Evolutionary conservation across 164 flowering plant species (phyloP), one percentile per base, ranked within the genome.

Genomic region (Umbilicus rupestris): DNA sequence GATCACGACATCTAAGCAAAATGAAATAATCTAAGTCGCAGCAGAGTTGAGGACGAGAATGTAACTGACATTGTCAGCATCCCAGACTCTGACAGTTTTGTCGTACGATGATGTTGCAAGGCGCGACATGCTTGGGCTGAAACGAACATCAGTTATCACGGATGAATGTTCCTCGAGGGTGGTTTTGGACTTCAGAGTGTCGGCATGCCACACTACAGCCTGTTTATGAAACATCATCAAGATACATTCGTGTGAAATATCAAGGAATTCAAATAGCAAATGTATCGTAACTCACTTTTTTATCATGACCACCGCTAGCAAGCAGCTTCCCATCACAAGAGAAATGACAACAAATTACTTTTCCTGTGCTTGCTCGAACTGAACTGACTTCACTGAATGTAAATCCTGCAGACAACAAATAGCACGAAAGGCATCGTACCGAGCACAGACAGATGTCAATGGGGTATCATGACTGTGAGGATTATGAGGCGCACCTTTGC

Each of bases 241-340:
- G 37, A 35, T 50, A n/a, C 20, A 50, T 24, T 50, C 57, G 19
- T 50, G 16, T 50, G n/a, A 50, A 19, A 7, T 17, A 10, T 41
- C 22, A 5, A 31, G 29, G 31, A 31, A 57, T 3, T 44, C n/a
- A 39, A 69, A 17, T 39, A 26, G n/a, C 37, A 35, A 35, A 15
- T 9, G 19, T 50, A 64, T 69, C 17, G 17, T 9, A 14, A 60
- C 66, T 67, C 47, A 83, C 96, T 86, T 88, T 88, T 63, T 87
- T 94, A 75, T 94, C 94, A 78, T 94, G 96, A 69, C 99, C 96
- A 66, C 93, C 99, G 79, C 79, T 89, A 29, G 94, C 99, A 77
- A 94, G 90, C 66, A 94, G 74, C 70, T 91, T 94, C 35, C 99
- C 99, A 79, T 94, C 97, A 16, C 97, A 85, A 66, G 99, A 94